Conservation (phyloP, 2,329 filamentous ascomycete species). For the Penicillium hesseltinei region DNA sequence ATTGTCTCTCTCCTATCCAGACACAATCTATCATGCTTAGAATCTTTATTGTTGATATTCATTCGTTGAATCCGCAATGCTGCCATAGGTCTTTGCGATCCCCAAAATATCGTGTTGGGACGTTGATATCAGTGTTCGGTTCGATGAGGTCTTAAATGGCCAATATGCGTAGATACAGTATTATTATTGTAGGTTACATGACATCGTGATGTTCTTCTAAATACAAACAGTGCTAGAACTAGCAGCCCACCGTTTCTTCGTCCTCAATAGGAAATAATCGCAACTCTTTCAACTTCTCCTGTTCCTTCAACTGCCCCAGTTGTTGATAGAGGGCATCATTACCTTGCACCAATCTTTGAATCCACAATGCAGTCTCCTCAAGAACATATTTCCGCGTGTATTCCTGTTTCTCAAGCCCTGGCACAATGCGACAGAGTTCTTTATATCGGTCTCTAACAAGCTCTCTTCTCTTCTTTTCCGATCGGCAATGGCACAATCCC, state of each 20-base stretch:
- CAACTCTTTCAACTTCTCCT: background rate
- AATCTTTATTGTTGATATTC: too few relatives aligned
- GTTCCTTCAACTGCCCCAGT: conserved; percentile 4
- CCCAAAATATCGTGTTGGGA: background rate
- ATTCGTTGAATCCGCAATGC: background rate
- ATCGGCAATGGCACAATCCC: conserved; percentile 21
- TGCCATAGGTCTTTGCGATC: background rate
- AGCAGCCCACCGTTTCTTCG: background rate
- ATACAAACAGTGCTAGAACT: background rate
- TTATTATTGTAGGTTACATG: background rate
- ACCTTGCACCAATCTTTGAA: conserved; percentile 9
- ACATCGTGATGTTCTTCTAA: background rate
- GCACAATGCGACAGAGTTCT: conserved; percentile 16
- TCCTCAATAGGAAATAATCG: conserved; percentile 2
- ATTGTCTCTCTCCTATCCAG: too few relatives aligned
- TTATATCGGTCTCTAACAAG: conserved; percentile 16
- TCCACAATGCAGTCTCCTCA: conserved; percentile 14
- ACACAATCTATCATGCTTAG: too few relatives aligned
- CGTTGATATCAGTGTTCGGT: background rate
- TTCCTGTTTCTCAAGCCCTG: conserved; percentile 14
- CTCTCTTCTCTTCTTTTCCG: conserved; percentile 23
- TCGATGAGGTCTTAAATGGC: background rate
- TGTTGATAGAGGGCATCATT: conserved; percentile 14
- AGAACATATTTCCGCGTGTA: conserved; percentile 23
- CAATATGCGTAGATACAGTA: background rate